Percentiles rank a stretch among this genome's conserved stretches.
Evolutionary conservation across 2,329 filamentous ascomycete species (phyloP).

Genomic region (Scorias spongiosa): DNA sequence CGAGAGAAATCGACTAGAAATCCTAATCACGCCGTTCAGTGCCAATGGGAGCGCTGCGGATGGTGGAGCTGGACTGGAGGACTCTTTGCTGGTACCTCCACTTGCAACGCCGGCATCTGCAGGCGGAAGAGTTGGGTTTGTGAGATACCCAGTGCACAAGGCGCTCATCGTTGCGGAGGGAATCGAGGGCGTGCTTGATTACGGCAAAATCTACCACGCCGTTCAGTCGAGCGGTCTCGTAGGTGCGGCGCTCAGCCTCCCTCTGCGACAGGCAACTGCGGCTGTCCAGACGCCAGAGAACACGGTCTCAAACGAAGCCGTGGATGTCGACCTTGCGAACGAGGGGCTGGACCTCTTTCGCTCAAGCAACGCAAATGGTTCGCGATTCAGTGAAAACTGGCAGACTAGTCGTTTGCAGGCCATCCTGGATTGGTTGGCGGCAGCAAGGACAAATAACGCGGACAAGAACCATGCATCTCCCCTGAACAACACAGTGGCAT

Average conservation of each 20-base stretch:
- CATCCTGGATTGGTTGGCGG: slow-evolving; percentile 13
- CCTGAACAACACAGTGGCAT: slow-evolving; percentile 51
- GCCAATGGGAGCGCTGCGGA: slow-evolving; percentile 18
- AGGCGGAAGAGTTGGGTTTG: slow-evolving; percentile 47
- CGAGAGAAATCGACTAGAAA: slow-evolving; percentile 47
- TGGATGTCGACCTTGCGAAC: slow-evolving; percentile 46
- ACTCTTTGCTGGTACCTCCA: slow-evolving; percentile 57
- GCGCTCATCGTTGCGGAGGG: slow-evolving; percentile 61
- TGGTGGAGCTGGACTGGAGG: slow-evolving; percentile 25
- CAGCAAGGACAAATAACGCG: slow-evolving; percentile 20
- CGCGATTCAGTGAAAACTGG: slow-evolving; percentile 20
- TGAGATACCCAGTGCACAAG: slow-evolving; percentile 74
- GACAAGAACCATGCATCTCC: slow-evolving; percentile 7
- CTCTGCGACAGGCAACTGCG: slow-evolving; percentile 12
- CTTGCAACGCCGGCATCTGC: slow-evolving; percentile 54
- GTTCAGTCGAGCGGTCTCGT: slow-evolving; percentile 25
- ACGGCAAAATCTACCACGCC: slow-evolving; percentile 24
- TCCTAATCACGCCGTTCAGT: slow-evolving; percentile 40
- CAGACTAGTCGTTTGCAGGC: slow-evolving; percentile 16
- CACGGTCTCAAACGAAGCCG: slow-evolving; percentile 14
- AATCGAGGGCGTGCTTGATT: slow-evolving; percentile 48
- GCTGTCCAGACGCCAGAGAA: slow-evolving; percentile 2
- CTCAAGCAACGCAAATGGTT: slow-evolving; percentile 18
- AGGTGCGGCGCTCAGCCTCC: slow-evolving; percentile 44
- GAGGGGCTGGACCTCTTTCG: slow-evolving; percentile 40